Percentiles rank a stretch among this genome's conserved stretches.
phyloP scores from a whole-genome alignment of 2,329 filamentous ascomycete genomes.

The Penicillium sp. region DNA sequence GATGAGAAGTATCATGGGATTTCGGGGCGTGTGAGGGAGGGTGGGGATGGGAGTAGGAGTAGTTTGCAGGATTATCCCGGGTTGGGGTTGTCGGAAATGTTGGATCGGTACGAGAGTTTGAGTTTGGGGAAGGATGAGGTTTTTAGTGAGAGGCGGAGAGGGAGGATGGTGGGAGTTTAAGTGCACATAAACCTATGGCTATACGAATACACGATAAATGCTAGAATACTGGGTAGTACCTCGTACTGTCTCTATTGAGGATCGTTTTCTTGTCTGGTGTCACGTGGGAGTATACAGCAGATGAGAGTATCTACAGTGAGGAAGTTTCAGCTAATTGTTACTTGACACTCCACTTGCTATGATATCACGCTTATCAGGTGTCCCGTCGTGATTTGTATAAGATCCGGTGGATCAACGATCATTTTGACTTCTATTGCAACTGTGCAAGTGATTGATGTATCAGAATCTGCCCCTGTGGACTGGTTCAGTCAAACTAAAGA shows the following conservation, averaged over 20 bases:
- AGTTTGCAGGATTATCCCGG: slow-evolving; percentile 32
- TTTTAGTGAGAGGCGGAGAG: slow-evolving; percentile 22
- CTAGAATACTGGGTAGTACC: background rate
- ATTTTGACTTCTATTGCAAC: background rate
- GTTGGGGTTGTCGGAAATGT: slow-evolving; percentile 39
- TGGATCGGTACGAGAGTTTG: slow-evolving; percentile 42
- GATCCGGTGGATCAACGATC: background rate
- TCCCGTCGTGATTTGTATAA: background rate
- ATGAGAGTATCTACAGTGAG: no score
- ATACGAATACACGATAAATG: background rate
- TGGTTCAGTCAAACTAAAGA: background rate
- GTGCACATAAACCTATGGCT: no score
- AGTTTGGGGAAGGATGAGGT: slow-evolving; percentile 41
- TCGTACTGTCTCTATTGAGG: no score
- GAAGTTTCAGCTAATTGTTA: no score
- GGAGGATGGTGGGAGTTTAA: slow-evolving; percentile 2
- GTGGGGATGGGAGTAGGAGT: no score
- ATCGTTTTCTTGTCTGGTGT: no score
- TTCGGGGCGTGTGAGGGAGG: slow-evolving; percentile 10
- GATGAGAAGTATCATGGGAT: slow-evolving; percentile 36
- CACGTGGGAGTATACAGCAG: no score
- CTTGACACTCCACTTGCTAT: background rate
- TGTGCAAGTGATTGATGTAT: background rate
- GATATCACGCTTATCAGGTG: background rate
- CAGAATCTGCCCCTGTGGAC: background rate